Evolutionary conservation across 352 stramenopile genomes (phyloP).

Genomic region (Phytophthora nicotianae): DNA sequence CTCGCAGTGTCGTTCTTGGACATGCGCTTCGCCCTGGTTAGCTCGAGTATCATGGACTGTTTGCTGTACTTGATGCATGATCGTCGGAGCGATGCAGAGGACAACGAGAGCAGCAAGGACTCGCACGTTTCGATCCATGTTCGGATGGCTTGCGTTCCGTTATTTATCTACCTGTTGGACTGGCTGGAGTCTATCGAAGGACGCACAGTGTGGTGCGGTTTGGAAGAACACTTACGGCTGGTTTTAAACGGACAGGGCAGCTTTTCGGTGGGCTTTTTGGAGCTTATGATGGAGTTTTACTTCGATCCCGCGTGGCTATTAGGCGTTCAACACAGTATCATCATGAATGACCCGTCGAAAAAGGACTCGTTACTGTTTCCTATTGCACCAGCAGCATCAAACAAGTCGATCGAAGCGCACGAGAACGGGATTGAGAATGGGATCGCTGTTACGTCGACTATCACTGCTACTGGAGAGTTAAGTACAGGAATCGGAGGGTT

Average conservation of each 20-base stretch:
- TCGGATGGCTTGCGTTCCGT: slow-evolving; percentile 59
- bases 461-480: slow-evolving; percentile 30
- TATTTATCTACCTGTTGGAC: slow-evolving; percentile 78
- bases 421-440: slow-evolving; percentile 61
- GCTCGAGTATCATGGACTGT: slow-evolving; percentile 78
- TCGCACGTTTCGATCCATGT: slow-evolving; percentile 37
- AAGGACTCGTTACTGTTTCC: slow-evolving; percentile 78
- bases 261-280: slow-evolving; percentile 71
- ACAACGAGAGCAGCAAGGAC: slow-evolving; percentile 8
- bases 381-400: slow-evolving; percentile 43
- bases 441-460: slow-evolving; percentile 32
- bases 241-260: slow-evolving; percentile 76
- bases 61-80: slow-evolving; percentile 66
- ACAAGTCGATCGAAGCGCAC: slow-evolving; percentile 38
- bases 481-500: slow-evolving; percentile 41
- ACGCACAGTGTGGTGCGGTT: slow-evolving; percentile 81
- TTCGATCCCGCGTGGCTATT: slow-evolving; percentile 66
- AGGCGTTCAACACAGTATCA: slow-evolving; percentile 78
- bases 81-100: slow-evolving; percentile 13
- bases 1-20: slow-evolving; percentile 74
- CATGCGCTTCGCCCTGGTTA: slow-evolving; percentile 75
- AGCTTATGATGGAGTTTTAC: slow-evolving; percentile 89
- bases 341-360: slow-evolving; percentile 86
- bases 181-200: slow-evolving; percentile 86
- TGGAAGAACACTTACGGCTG: slow-evolving; percentile 76